phyloP scores from a whole-genome alignment of 2,329 filamentous ascomycete species.

The Lecanicillium sp. region DNA sequence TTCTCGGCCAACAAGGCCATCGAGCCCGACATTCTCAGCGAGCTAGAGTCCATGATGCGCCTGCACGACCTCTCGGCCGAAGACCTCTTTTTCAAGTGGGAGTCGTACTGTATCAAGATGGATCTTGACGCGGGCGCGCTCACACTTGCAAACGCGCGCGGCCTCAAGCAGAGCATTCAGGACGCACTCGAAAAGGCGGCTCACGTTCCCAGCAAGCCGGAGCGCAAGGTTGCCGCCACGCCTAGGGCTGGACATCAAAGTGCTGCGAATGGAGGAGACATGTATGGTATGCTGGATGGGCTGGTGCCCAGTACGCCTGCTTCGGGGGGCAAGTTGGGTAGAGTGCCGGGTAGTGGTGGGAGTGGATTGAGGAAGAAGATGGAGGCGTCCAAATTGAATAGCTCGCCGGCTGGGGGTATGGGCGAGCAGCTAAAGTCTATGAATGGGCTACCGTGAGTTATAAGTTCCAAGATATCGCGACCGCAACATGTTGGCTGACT shows the following conservation, averaged over 20 bases:
- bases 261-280: slow-evolving; percentile 52
- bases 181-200: slow-evolving; percentile 69
- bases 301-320: slow-evolving; percentile 57
- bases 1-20: slow-evolving; percentile 40
- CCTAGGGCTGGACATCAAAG: slow-evolving; percentile 45
- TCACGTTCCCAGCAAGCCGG: slow-evolving; percentile 51
- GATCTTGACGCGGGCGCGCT: slow-evolving; percentile 65
- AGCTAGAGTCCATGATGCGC: slow-evolving; percentile 78
- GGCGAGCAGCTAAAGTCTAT: slow-evolving; percentile 23
- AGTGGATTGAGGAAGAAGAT: slow-evolving; percentile 24
- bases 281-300: slow-evolving; percentile 77
- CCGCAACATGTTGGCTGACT: slow-evolving; percentile 6
- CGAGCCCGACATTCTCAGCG: slow-evolving; percentile 67
- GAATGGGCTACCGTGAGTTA: slow-evolving; percentile 20
- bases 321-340: slow-evolving; percentile 33
- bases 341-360: slow-evolving; percentile 16
- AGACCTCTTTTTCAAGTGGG: slow-evolving; percentile 98
- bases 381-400: slow-evolving; percentile 20
- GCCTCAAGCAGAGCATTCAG: slow-evolving; percentile 80
- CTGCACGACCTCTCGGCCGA: slow-evolving; percentile 74
- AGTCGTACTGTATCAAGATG: slow-evolving; percentile 95
- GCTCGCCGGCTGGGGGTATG: slow-evolving; percentile 25
- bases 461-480: not conserved
- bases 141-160: slow-evolving; percentile 61
- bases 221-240: slow-evolving; percentile 54